phyloP scores from a whole-genome alignment of 176 grass and related monocot species.

The Musa itinerans region DNA sequence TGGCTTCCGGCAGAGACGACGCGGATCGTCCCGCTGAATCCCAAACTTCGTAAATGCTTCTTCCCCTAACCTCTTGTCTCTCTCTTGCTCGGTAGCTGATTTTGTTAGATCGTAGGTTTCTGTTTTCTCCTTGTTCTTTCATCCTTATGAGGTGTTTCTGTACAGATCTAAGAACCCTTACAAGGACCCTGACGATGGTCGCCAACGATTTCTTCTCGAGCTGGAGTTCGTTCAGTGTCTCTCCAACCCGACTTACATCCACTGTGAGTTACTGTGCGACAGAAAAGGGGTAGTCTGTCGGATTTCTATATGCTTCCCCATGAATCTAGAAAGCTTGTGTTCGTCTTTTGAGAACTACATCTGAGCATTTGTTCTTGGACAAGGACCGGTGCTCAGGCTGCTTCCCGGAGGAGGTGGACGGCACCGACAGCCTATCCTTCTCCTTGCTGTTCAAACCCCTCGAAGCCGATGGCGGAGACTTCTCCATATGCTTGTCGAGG shows the following conservation, averaged over 20 bases:
- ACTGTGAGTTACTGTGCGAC: conserved; percentile 38
- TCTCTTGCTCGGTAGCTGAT: too few relatives aligned
- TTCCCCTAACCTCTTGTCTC: neutral
- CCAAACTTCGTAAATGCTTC: conserved; percentile 25
- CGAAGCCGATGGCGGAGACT: conserved; percentile 30
- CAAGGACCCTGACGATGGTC: conserved; percentile 67
- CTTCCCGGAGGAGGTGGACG: conserved; percentile 29
- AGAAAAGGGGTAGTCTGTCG: neutral
- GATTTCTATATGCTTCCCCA: neutral
- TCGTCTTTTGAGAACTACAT: too few relatives aligned
- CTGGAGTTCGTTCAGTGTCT: conserved; percentile 93
- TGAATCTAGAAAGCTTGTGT: neutral
- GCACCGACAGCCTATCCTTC: conserved; percentile 35
- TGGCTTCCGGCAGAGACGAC: conserved; percentile 13
- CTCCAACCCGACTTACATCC: conserved; percentile 89
- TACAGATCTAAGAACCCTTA: conserved; percentile 40
- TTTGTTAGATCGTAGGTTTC: conserved; percentile 4
- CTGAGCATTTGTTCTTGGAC: too few relatives aligned
- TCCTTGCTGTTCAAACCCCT: conserved; percentile 33
- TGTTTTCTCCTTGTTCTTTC: neutral
- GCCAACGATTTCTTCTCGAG: conserved; percentile 73
- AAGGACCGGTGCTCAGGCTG: conserved; percentile 32
- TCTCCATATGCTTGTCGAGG: conserved; percentile 30
- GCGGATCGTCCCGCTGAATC: conserved; percentile 18
- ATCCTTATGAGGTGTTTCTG: neutral